phyloP scores from a whole-genome alignment of 2,329 filamentous ascomycete species.

The Botrytis byssoidea region DNA sequence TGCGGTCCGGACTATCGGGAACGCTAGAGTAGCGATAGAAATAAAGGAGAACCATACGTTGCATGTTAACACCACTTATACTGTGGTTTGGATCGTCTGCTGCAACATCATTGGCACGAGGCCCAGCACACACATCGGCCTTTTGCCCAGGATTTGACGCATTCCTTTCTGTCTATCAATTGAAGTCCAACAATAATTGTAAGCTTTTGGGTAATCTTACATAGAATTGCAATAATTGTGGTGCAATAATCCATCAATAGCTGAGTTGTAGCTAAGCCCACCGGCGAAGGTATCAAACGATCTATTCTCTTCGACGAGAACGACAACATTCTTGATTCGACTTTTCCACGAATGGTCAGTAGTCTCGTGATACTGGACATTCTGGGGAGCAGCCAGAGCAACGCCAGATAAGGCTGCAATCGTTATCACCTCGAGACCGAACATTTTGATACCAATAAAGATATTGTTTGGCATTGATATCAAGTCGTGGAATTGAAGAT shows the following conservation, averaged over 20 bases:
- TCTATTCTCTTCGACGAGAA: slow-evolving; percentile 47
- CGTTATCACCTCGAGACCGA: slow-evolving; percentile 16
- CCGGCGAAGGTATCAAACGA: slow-evolving; percentile 44
- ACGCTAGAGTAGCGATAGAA: not conserved
- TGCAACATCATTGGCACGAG: slow-evolving; percentile 42
- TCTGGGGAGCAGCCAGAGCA: slow-evolving; percentile 27
- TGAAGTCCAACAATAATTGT: not conserved
- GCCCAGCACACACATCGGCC: slow-evolving; percentile 41
- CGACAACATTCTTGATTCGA: slow-evolving; percentile 50
- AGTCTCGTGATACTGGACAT: slow-evolving; percentile 24
- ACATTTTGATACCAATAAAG: slow-evolving; percentile 12
- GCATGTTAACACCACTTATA: slow-evolving; percentile 45
- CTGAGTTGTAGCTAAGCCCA: slow-evolving; percentile 41
- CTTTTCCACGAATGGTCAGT: slow-evolving; percentile 32
- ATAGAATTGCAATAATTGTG: slow-evolving; percentile 44
- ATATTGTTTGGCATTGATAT: not conserved
- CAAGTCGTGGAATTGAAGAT: not conserved
- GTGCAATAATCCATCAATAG: slow-evolving; percentile 42
- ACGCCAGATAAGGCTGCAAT: slow-evolving; percentile 28
- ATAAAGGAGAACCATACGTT: slow-evolving; percentile 30
- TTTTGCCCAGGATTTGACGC: slow-evolving; percentile 32
- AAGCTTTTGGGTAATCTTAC: slow-evolving; percentile 28
- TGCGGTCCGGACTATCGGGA: not conserved
- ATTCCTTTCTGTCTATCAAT: slow-evolving; percentile 29
- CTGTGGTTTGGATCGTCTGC: slow-evolving; percentile 46